phyloP scores from a whole-genome alignment of 2,329 filamentous ascomycete genomes.

The Chaetothyriales sp. region DNA sequence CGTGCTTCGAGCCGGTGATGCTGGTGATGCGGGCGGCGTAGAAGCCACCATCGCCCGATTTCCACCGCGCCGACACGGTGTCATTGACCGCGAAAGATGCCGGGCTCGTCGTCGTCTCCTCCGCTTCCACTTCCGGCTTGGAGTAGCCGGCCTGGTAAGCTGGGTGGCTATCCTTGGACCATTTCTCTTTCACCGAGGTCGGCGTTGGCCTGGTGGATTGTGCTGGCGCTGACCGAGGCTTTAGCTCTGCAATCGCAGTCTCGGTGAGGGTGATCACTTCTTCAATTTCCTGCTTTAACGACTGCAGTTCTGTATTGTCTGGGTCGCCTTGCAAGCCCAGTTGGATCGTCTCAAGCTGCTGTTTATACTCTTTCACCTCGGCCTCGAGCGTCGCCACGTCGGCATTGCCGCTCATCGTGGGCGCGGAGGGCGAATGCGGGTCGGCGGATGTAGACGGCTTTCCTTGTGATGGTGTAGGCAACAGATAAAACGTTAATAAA shows the following conservation, averaged over 20 bases:
- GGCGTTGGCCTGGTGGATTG: slow-evolving; percentile 30
- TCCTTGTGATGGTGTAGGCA: not conserved
- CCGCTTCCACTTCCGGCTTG: slow-evolving; percentile 38
- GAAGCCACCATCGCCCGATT: slow-evolving; percentile 73
- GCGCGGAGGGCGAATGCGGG: not conserved
- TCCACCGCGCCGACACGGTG: slow-evolving; percentile 77
- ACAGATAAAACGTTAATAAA: not conserved
- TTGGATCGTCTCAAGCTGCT: slow-evolving; percentile 64
- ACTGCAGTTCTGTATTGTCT: slow-evolving; percentile 61
- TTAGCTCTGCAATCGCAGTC: slow-evolving; percentile 66
- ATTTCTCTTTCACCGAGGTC: slow-evolving; percentile 51
- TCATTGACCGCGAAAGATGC: slow-evolving; percentile 73
- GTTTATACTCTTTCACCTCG: slow-evolving; percentile 44
- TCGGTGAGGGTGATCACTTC: slow-evolving; percentile 65
- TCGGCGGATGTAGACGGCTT: not conserved
- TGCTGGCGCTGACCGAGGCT: slow-evolving; percentile 38
- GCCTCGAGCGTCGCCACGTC: slow-evolving; percentile 30
- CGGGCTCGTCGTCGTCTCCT: slow-evolving; percentile 20
- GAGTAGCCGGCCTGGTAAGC: slow-evolving; percentile 50
- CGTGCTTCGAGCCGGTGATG: slow-evolving; percentile 79
- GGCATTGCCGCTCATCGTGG: slow-evolving; percentile 23
- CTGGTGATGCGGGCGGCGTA: slow-evolving; percentile 88
- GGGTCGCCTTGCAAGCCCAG: slow-evolving; percentile 65
- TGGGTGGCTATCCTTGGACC: slow-evolving; percentile 66
- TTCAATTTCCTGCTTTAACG: slow-evolving; percentile 66